Conservation (phyloP, 805 yeast species). For the Tetrapisispora phaffii region DNA sequence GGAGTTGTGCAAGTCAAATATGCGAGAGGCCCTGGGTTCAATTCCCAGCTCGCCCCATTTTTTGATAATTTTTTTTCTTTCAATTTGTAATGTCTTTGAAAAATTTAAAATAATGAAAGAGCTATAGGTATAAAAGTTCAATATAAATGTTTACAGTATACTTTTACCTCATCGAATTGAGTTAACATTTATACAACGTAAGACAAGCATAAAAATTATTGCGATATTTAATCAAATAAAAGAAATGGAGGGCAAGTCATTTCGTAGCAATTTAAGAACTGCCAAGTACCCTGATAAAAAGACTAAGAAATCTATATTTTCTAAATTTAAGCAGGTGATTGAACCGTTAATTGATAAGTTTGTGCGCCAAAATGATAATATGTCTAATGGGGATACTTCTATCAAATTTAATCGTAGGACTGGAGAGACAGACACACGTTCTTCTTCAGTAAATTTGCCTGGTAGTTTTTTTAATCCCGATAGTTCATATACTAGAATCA, state of each 20-base stretch:
- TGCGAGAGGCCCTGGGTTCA: conserved; percentile 59
- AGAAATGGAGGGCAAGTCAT: not conserved
- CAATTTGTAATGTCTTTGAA: not conserved
- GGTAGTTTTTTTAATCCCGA: conserved; percentile 23
- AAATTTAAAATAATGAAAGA: too few relatives aligned
- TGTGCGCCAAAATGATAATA: not conserved
- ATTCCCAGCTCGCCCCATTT: conserved; percentile 40
- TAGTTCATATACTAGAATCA: conserved; percentile 1
- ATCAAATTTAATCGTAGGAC: not conserved
- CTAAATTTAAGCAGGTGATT: not conserved
- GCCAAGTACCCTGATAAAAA: not conserved
- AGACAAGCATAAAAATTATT: not conserved
- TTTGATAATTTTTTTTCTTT: not conserved
- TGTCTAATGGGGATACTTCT: not conserved
- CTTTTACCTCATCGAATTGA: too few relatives aligned
- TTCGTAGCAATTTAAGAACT: not conserved
- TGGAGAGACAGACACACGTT: not conserved
- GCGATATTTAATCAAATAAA: not conserved
- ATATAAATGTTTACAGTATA: too few relatives aligned
- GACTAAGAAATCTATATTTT: not conserved
- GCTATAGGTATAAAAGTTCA: too few relatives aligned
- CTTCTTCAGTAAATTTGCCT: conserved; percentile 10
- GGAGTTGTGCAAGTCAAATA: conserved; percentile 10
- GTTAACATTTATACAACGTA: too few relatives aligned
- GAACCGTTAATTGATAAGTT: not conserved